Percentiles rank a stretch among this genome's conserved stretches.
Evolutionary conservation across 148 eudicot species (phyloP).

Genomic region (Vaccinium darrowii): DNA sequence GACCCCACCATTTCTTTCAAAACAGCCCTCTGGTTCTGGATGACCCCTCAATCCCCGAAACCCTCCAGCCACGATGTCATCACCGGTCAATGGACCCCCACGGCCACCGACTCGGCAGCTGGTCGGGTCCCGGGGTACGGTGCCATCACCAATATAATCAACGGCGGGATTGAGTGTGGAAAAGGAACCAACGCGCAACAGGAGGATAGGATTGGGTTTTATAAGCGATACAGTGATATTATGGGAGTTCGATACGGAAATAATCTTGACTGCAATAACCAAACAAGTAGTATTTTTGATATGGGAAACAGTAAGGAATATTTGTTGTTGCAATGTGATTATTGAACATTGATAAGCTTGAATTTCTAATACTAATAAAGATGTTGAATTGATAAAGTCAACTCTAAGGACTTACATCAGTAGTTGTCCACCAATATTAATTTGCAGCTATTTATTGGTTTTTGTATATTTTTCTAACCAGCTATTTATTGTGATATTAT

Average conservation of each 20-base stretch:
- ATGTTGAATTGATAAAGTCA: too few species aligned
- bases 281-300: not conserved
- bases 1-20: constrained; percentile 15
- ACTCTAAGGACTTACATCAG: too few species aligned
- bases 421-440: too few species aligned
- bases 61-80: constrained; percentile 36
- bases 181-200: constrained; percentile 4
- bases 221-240: constrained; percentile 25
- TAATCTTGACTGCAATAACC: constrained; percentile 29
- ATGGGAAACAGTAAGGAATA: too few species aligned
- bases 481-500: too few species aligned
- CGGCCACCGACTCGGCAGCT: not conserved
- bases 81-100: constrained; percentile 30
- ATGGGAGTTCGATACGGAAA: constrained; percentile 19
- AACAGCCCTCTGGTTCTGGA: constrained; percentile 32
- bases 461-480: too few species aligned
- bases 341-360: too few species aligned
- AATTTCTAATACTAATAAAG: too few species aligned
- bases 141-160: constrained; percentile 28
- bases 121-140: constrained; percentile 29
- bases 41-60: constrained; percentile 30
- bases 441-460: too few species aligned
- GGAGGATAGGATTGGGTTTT: constrained; percentile 29
- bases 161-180: constrained; percentile 35
- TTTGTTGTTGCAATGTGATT: too few species aligned